phyloP scores from a whole-genome alignment of 208 protist species.

The Jaenimonas drosophilae region DNA sequence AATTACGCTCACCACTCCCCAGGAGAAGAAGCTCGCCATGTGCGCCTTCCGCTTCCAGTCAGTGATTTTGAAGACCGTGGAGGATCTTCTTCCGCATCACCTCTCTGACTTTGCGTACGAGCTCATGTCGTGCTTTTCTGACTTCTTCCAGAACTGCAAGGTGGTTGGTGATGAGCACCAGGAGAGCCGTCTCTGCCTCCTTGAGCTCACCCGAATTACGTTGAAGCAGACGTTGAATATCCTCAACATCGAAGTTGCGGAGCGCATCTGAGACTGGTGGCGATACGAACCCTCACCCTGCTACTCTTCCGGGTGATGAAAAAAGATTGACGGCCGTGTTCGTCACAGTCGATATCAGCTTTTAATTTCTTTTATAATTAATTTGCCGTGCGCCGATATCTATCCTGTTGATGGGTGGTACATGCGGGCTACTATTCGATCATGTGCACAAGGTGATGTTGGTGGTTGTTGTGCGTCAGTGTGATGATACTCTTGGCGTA shows the following conservation, averaged over 20 bases:
- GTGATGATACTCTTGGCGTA: no score
- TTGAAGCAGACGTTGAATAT: conserved; percentile 88
- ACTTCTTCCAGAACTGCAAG: conserved; percentile 93
- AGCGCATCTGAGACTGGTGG: conserved; percentile 77
- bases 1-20: conserved; percentile 61
- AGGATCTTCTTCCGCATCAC: conserved; percentile 90
- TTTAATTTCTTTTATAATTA: no score
- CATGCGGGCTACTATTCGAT: no score
- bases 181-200: conserved; percentile 84
- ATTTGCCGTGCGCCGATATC: no score
- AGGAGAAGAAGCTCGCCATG: conserved; percentile 82
- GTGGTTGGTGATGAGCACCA: conserved; percentile 76
- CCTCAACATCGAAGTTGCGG: conserved; percentile 87
- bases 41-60: conserved; percentile 83
- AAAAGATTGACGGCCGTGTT: no score
- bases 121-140: conserved; percentile 88
- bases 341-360: no score
- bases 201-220: conserved; percentile 84
- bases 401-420: no score
- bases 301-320: no score
- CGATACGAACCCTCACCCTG: no score
- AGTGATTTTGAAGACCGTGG: conserved; percentile 77
- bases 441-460: no score
- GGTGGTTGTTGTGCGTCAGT: no score
- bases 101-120: conserved; percentile 96